A percentile compares a stretch with the other conserved stretches of the same genome.
phyloP scores from a whole-genome alignment of 2,329 filamentous ascomycete species.

The Elsinoe arachidis region DNA sequence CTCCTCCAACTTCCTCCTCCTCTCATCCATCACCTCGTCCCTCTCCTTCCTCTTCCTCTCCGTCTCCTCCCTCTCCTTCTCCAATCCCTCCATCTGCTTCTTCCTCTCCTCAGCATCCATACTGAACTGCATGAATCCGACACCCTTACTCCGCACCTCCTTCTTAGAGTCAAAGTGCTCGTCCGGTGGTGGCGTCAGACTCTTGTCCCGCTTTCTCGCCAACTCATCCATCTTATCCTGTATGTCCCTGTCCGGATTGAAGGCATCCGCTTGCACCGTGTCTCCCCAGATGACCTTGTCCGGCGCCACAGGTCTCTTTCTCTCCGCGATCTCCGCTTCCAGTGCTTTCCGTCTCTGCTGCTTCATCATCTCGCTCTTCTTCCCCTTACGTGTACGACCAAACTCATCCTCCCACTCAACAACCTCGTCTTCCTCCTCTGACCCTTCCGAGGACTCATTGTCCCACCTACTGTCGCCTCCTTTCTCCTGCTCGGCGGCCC shows the following conservation, averaged over 20 bases:
- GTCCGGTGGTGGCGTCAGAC: constrained; percentile 68
- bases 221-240: constrained; percentile 66
- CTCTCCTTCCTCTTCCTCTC: constrained; percentile 52
- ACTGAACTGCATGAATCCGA: constrained; percentile 86
- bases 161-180: constrained; percentile 76
- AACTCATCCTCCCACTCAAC: constrained; percentile 90
- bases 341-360: constrained; percentile 52
- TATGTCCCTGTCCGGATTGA: constrained; percentile 60
- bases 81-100: constrained; percentile 67
- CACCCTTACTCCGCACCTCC: constrained; percentile 80
- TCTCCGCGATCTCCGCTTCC: constrained; percentile 44
- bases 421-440: constrained; percentile 48
- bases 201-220: constrained; percentile 68
- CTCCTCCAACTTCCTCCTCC: constrained; percentile 55
- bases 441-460: constrained; percentile 31
- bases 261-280: constrained; percentile 73
- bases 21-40: constrained; percentile 49
- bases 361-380: constrained; percentile 57
- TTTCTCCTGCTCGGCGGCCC: constrained; percentile 49
- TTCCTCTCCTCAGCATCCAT: constrained; percentile 59
- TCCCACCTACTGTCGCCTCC: constrained; percentile 34
- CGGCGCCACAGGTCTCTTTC: constrained; percentile 57
- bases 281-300: constrained; percentile 73
- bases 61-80: constrained; percentile 58
- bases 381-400: constrained; percentile 69